A percentile compares a stretch with the other conserved stretches of the same genome.
These are phyloP conservation scores for Nemania serpens DNA, from an alignment of 2,329 filamentous ascomycete species.

Conservation along the genomic window DNA sequence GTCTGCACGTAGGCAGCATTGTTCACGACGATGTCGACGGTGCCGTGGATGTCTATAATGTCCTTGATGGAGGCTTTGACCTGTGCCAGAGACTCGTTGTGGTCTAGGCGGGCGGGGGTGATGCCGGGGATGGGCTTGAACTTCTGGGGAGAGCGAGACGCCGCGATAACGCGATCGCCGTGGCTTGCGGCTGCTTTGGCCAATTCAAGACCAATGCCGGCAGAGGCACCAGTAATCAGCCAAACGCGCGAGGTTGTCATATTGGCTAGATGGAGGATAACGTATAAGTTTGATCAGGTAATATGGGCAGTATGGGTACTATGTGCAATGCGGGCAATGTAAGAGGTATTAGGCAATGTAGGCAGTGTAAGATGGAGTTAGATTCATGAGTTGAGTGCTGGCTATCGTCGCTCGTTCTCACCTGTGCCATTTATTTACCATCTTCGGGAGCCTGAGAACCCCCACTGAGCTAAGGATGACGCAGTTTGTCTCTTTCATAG, in stretches of 20 bases:
- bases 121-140: constrained; percentile 42
- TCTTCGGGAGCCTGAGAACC: no score
- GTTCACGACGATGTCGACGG: constrained; percentile 52
- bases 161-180: constrained; percentile 55
- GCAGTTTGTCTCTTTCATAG: no score
- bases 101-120: constrained; percentile 46
- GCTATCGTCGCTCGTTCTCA: no score
- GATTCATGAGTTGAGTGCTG: no score
- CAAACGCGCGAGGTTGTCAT: constrained; percentile 40
- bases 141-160: constrained; percentile 46
- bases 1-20: constrained; percentile 51
- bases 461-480: no score
- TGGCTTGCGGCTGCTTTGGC: constrained; percentile 48
- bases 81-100: constrained; percentile 43
- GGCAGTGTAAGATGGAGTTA: no score
- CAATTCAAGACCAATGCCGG: constrained; percentile 52
- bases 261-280: neutral
- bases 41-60: constrained; percentile 44
- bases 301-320: neutral
- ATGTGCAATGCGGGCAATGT: no score
- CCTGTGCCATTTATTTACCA: no score
- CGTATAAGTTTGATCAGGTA: neutral
- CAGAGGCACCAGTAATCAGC: constrained; percentile 55
- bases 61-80: constrained; percentile 45
- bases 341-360: no score